Evolutionary conservation across 331 rosid species (phyloP), one percentile per base, ranked within the genome.

Genomic region (Stylosanthes scabra): DNA sequence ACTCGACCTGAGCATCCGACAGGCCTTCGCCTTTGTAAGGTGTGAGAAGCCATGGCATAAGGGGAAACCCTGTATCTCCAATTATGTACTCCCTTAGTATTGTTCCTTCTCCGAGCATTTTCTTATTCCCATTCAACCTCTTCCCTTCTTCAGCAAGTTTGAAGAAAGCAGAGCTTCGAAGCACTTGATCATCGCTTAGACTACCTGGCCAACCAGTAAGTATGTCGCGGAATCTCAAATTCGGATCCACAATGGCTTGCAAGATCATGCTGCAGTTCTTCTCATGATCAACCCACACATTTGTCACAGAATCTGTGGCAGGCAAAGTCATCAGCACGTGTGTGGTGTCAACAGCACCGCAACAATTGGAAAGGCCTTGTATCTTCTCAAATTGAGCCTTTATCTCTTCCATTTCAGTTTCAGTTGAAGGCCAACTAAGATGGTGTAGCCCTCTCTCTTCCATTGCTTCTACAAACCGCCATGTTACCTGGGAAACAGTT

Each of bases 181-280:
- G 93, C 54, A 88, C 88, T 11, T 55, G 37, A 16, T 81, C 81
- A 40, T 93, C 97, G 7, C 86, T 85, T 68, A 91, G 25, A 69
- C 96, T 91, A 76, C 98, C 97, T 0, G 98, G 98, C 96, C 98
- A 93, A 47, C 98, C 97, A 3, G 92, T 71, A 65, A 91, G 79
- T 77, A 93, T 73, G 83, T 88, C 88, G 8, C 86, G 85, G 78
- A 93, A 89, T 84, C 91, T 89, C 90, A 87, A 70, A 63, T 86
- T 85, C 0, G 96, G 87, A 73, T 93, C 98, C 61, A 93, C 97
- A 11, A 93, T 78, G 75, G 88, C 98, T 83, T 87, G 98, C 82
- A 93, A 71, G 66, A 81, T 58, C 97, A 93, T 93, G 88, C 98
- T 93, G 84, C 97, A 86, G 76, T 93, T 93, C 83, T 85, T 83